Percentiles rank a stretch among this genome's conserved stretches.
phyloP scores from a whole-genome alignment of 495 filamentous ascomycete genomes.

The Saxispiralis lemnorum region DNA sequence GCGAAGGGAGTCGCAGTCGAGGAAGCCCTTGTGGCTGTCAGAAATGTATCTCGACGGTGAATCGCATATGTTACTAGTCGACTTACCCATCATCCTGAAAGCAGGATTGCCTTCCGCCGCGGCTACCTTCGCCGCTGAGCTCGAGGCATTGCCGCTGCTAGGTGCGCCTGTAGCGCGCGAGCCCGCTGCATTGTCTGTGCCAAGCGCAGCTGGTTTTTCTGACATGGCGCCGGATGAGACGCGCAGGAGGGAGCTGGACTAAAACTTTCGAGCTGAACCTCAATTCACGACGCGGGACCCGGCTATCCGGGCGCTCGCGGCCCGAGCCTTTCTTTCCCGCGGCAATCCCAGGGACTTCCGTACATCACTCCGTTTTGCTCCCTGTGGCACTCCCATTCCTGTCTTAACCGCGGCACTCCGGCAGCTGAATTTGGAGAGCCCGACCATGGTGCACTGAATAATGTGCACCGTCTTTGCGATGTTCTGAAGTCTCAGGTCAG shows the following conservation, averaged over 20 bases:
- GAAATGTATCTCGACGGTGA: neutral
- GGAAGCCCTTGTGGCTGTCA: slow-evolving; percentile 42
- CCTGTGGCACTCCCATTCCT: no score
- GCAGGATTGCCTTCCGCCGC: slow-evolving; percentile 13
- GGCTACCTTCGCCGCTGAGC: slow-evolving; percentile 6
- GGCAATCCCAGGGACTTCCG: neutral
- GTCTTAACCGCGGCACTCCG: no score
- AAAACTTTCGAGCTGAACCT: slow-evolving; percentile 7
- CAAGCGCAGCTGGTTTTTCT: neutral
- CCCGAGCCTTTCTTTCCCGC: slow-evolving; percentile 2
- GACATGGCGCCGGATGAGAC: neutral
- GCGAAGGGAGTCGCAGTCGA: slow-evolving; percentile 71
- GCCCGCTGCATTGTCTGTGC: neutral
- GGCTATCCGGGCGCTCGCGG: neutral
- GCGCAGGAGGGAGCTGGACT: neutral
- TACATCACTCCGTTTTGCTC: no score
- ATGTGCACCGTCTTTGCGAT: no score
- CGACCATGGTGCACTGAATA: no score
- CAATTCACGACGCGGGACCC: neutral
- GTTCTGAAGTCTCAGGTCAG: no score
- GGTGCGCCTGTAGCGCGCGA: neutral
- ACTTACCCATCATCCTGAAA: slow-evolving; percentile 16
- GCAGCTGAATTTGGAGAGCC: no score
- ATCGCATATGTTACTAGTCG: neutral
- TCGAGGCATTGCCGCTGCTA: neutral